Percentiles rank a stretch among this genome's conserved stretches.
phyloP scores from a whole-genome alignment of 2,329 filamentous ascomycete species.

The Alternaria longipes region DNA sequence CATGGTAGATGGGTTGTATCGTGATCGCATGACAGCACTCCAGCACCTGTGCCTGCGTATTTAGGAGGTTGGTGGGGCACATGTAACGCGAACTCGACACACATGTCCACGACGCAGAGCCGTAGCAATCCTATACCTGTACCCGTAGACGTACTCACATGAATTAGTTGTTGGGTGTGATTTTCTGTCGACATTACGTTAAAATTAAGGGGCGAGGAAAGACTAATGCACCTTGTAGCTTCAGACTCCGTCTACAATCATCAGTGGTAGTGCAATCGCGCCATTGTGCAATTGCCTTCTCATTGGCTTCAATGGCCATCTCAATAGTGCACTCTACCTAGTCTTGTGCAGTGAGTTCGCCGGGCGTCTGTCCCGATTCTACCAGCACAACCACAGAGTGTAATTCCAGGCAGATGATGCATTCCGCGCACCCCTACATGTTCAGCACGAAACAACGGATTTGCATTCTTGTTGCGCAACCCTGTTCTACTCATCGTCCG shows the following conservation, averaged over 20 bases:
- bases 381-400: not conserved
- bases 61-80: conserved; percentile 10
- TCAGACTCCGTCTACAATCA: conserved; percentile 1
- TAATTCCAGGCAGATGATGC: not conserved
- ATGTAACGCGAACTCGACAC: conserved; percentile 14
- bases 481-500: conserved; percentile 83
- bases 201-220: not conserved
- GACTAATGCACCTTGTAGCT: conserved; percentile 6
- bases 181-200: not conserved
- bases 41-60: not conserved
- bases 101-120: not conserved
- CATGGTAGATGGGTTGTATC: not conserved
- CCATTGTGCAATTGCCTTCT: conserved; percentile 14
- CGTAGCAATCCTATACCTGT: not conserved
- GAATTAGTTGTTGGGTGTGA: not conserved
- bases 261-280: conserved; percentile 19
- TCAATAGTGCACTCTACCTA: conserved; percentile 15
- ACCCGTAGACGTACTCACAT: not conserved
- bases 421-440: not conserved
- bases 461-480: not conserved
- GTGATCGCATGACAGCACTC: conserved; percentile 2
- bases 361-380: not conserved
- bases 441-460: not conserved
- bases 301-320: conserved; percentile 9
- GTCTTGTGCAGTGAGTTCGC: not conserved